These are phyloP conservation scores for Hordeum pubiflorum DNA, from an alignment of 202 grass and related monocot species.

Conservation along the genomic window DNA sequence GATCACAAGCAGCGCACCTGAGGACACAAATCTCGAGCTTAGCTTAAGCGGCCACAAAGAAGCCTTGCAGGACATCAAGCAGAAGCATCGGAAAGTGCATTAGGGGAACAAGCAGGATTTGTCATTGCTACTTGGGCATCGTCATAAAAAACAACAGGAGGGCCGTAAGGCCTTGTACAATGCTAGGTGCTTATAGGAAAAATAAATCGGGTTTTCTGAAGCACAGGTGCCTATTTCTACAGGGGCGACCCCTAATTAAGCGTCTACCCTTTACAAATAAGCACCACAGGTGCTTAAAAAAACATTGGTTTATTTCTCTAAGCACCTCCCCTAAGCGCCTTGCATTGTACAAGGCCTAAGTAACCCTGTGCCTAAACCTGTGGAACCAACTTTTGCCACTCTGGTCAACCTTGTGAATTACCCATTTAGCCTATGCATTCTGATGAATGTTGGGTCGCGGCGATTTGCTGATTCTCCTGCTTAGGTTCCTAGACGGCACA, in stretches of 20 bases:
- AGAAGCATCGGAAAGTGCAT: neutral
- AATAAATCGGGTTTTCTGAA: no score
- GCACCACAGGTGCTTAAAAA: no score
- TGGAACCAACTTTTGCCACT: neutral
- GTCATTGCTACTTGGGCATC: neutral
- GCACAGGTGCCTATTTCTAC: no score
- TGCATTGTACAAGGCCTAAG: no score
- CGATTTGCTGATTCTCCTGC: neutral
- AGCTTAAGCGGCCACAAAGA: neutral
- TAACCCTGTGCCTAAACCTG: neutral
- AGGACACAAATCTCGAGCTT: conserved; percentile 6
- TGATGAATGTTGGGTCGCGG: neutral
- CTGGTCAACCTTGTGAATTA: neutral
- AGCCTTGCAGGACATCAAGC: neutral
- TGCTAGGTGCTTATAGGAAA: no score
- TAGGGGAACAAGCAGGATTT: neutral
- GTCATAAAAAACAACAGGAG: neutral
- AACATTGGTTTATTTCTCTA: no score
- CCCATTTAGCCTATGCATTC: neutral
- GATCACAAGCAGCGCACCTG: conserved; percentile 71
- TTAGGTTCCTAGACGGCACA: neutral
- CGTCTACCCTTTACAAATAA: no score
- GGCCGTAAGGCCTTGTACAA: no score
- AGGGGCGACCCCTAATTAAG: no score
- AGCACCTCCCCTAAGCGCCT: no score